Conservation (phyloP, 1,139 yeast genomes). For the Kodamaea arcana region DNA sequence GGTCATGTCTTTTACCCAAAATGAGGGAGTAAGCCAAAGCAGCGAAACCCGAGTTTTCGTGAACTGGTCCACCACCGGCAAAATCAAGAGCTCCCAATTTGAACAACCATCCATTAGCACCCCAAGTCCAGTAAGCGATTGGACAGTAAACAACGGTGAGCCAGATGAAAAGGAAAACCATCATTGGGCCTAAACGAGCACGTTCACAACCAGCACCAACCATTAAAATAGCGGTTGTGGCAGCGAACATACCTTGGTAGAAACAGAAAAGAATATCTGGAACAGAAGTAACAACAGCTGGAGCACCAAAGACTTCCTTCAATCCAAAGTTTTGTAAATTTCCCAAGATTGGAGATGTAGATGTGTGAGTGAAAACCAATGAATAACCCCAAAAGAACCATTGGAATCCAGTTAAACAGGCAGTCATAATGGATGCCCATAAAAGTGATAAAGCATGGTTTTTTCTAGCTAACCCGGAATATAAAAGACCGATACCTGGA, state of each 20-base stretch:
- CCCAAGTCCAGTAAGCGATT: constrained; percentile 97
- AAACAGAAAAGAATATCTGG: constrained; percentile 88
- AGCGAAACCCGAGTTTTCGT: constrained; percentile 89
- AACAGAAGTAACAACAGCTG: constrained; percentile 58
- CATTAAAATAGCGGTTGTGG: constrained; percentile 87
- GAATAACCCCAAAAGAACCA: constrained; percentile 99
- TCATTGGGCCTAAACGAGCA: constrained; percentile 94
- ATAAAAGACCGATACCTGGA: constrained; percentile 88
- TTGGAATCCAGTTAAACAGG: constrained; percentile 76
- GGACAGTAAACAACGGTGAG: constrained; percentile 96
- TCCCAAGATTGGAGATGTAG: constrained; percentile 70
- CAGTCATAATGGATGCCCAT: constrained; percentile 94
- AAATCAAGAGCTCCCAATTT: constrained; percentile 83
- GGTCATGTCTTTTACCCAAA: constrained; percentile 89
- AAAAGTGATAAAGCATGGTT: constrained; percentile 85
- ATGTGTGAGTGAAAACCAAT: constrained; percentile 70
- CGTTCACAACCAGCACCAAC: constrained; percentile 97
- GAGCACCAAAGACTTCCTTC: constrained; percentile 78
- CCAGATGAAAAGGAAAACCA: constrained; percentile 91
- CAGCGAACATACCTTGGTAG: constrained; percentile 95
- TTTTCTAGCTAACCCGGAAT: constrained; percentile 88
- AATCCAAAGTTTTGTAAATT: constrained; percentile 75
- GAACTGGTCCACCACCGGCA: constrained; percentile 99
- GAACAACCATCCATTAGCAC: constrained; percentile 82
- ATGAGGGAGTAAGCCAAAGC: constrained; percentile 89